phyloP scores from a whole-genome alignment of 768 basidiomycete species.

The Tricholoma bakamatsutake region DNA sequence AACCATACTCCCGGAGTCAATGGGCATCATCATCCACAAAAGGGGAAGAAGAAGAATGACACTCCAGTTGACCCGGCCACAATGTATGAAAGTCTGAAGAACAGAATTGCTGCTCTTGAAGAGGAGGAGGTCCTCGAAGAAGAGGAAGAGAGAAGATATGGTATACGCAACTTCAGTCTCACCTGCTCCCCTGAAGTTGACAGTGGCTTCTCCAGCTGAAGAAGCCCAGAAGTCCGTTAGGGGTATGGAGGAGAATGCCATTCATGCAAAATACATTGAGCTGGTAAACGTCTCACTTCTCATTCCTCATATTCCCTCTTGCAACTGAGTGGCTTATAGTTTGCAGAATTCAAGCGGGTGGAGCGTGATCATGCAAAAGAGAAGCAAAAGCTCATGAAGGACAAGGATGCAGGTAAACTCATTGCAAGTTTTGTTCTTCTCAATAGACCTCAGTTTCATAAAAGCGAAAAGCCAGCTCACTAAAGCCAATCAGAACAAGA shows the following conservation, averaged over 20 bases:
- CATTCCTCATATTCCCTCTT: conserved; percentile 14
- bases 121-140: conserved; percentile 84
- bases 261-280: conserved; percentile 86
- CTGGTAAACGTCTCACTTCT: conserved; percentile 46
- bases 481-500: conserved; percentile 84
- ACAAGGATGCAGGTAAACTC: conserved; percentile 76
- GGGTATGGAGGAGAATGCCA: conserved; percentile 75
- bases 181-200: conserved; percentile 15
- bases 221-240: conserved; percentile 84
- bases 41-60: conserved; percentile 73
- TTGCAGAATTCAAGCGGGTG: conserved; percentile 80
- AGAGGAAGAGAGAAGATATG: conserved; percentile 76
- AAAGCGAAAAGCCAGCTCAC: conserved; percentile 79
- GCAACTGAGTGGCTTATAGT: conserved; percentile 37
- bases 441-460: conserved; percentile 5
- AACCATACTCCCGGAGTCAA: conserved; percentile 34
- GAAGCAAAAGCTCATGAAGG: conserved; percentile 85
- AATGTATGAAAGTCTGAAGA: conserved; percentile 88
- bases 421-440: conserved; percentile 2
- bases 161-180: conserved; percentile 36
- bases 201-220: conserved; percentile 49
- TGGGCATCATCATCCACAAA: conserved; percentile 37
- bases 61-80: conserved; percentile 72
- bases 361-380: conserved; percentile 90
- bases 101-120: conserved; percentile 82